Evolutionary conservation across 2,329 filamentous ascomycete genomes (phyloP).

Genomic region (Penicillium occitanis): DNA sequence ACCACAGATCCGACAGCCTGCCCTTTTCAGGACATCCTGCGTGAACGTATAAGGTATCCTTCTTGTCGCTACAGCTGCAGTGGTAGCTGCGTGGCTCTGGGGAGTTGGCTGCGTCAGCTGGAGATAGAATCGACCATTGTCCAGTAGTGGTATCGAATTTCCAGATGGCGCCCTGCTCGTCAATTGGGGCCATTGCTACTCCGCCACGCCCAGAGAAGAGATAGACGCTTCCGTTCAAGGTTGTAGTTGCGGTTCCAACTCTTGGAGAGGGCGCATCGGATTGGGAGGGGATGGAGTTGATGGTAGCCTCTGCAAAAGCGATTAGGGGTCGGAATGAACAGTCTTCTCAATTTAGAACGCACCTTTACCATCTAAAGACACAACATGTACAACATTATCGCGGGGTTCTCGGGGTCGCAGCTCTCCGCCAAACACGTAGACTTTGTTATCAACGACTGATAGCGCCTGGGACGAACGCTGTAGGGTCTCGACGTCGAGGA

Average conservation of each 20-base stretch:
- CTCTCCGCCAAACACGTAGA: constrained; percentile 78
- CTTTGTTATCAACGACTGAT: constrained; percentile 58
- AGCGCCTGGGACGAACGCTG: constrained; percentile 71
- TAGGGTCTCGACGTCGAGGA: constrained; percentile 27
- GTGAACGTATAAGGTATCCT: constrained; percentile 70
- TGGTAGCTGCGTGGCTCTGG: constrained; percentile 73
- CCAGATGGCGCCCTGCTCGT: constrained; percentile 76
- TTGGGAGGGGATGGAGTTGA: constrained; percentile 23
- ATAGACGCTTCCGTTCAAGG: constrained; percentile 70
- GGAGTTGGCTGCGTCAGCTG: constrained; percentile 44
- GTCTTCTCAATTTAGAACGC: no score
- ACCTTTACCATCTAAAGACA: constrained; percentile 49
- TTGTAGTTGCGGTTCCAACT: constrained; percentile 70
- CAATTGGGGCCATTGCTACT: constrained; percentile 65
- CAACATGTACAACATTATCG: constrained; percentile 69
- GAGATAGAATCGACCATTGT: constrained; percentile 65
- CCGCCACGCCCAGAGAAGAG: constrained; percentile 78
- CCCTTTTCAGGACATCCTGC: constrained; percentile 69
- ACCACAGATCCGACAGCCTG: constrained; percentile 71
- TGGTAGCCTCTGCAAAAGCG: background rate
- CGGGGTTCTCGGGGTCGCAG: constrained; percentile 63
- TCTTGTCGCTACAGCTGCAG: constrained; percentile 58
- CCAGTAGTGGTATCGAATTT: constrained; percentile 65
- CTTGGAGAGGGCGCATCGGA: constrained; percentile 57
- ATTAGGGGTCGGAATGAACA: background rate